Base-by-base conservation (phyloP, 495 filamentous ascomycete genomes). In the Apodospora peruviana region DNA sequence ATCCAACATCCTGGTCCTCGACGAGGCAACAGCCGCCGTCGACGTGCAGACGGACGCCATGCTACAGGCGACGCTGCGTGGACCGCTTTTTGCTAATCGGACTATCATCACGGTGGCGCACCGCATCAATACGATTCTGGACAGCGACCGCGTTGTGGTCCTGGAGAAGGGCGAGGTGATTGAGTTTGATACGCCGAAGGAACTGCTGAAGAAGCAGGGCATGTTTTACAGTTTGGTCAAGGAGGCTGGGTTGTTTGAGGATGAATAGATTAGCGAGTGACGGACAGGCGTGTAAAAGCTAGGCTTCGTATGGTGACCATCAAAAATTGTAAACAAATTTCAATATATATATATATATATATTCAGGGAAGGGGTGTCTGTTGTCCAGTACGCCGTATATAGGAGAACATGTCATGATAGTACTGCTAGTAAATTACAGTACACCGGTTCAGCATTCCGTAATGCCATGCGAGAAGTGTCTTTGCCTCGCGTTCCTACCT, bases 81-180 rank as follows among this genome's bases (percentile, higher is more conserved):
- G 77, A 19, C 71, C 75, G 18, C 67, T 83, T 43, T 95, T 96
- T 75, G 73, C 80, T 44, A 86, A 96, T 61, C 81, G 91, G 17
- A 99, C 94, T 16, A 97, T 99, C 65, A 90, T 99, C 59, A 97
- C 94, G 1, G 95, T 98, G 60, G 93, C 93, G 41, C 93, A 98
- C 66, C 82, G 93, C 37, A 94, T 99, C 69, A 95, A 96, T 70
- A 97, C 90, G 17, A 95, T 97, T 62, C 80, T 96, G 17, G 90
- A 96, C 68, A 89, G 85, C 22, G 90, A 97, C 66, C 78, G 88
- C 19, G 90, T 97, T 45, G 81, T 96, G 35, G 90, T 97, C 37
- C 79, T 97, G 1, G 86, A 94, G 46, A 62, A 69, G 58, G 73
- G 73, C 37, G 68, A 74, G 53, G 72, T 77, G 12, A 64, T 64